Percentiles rank a stretch among this genome's conserved stretches.
Conservation (phyloP, 2,329 filamentous ascomycete species). For the Penicillium rolfsii region DNA sequence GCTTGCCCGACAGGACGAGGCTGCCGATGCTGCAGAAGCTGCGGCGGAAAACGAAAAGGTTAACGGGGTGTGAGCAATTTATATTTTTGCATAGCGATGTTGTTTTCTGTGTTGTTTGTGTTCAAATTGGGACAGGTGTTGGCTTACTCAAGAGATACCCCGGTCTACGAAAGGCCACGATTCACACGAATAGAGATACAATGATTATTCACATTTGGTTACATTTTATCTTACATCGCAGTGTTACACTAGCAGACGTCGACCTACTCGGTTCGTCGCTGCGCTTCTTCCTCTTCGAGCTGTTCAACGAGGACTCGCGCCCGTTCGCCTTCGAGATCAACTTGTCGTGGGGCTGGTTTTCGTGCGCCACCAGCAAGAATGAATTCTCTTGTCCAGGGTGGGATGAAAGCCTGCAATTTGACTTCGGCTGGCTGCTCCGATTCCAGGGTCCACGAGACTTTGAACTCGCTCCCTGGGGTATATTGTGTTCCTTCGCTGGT, state of each 20-base stretch:
- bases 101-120: slow-evolving; percentile 4
- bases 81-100: not conserved
- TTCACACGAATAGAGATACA: slow-evolving; percentile 20
- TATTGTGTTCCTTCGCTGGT: slow-evolving; percentile 68
- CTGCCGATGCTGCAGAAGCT: slow-evolving; percentile 37
- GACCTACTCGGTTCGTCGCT: slow-evolving; percentile 31
- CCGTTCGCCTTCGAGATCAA: slow-evolving; percentile 36
- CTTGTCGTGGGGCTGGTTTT: slow-evolving; percentile 34
- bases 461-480: slow-evolving; percentile 64
- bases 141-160: slow-evolving; percentile 32
- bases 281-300: slow-evolving; percentile 38
- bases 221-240: slow-evolving; percentile 29
- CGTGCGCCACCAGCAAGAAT: slow-evolving; percentile 44
- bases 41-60: slow-evolving; percentile 8
- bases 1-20: slow-evolving; percentile 54
- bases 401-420: slow-evolving; percentile 78
- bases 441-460: slow-evolving; percentile 55
- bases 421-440: slow-evolving; percentile 52
- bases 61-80: slow-evolving; percentile 11
- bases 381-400: slow-evolving; percentile 67
- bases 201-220: slow-evolving; percentile 27
- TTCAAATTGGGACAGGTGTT: not conserved
- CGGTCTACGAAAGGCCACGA: slow-evolving; percentile 11
- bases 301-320: slow-evolving; percentile 44
- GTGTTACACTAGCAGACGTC: slow-evolving; percentile 9